Conservation (phyloP, 1,284 basidiomycete genomes). For the Heterobasidion irregulare region DNA sequence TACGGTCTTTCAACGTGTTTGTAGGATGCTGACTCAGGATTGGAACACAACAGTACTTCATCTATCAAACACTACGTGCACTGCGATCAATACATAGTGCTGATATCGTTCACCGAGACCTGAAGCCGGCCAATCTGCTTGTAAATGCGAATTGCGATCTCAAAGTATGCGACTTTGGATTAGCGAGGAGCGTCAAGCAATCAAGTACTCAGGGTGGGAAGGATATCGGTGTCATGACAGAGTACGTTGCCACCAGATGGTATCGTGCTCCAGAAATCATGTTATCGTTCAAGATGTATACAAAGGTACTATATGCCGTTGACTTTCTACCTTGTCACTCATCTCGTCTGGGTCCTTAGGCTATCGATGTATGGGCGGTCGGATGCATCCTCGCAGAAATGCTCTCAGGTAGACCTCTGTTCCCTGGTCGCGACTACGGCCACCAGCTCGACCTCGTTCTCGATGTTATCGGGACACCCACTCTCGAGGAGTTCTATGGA, state of each 20-base stretch:
- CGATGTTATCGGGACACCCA: constrained; percentile 84
- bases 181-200: constrained; percentile 63
- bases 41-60: constrained; percentile 44
- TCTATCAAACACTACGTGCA: constrained; percentile 72
- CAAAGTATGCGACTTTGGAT: constrained; percentile 81
- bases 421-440: constrained; percentile 85
- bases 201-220: constrained; percentile 53
- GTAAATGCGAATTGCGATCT: constrained; percentile 84
- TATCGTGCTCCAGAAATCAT: constrained; percentile 86
- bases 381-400: constrained; percentile 89
- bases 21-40: background rate
- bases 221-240: constrained; percentile 73
- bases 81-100: constrained; percentile 81
- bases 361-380: constrained; percentile 82
- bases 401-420: constrained; percentile 70
- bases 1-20: background rate
- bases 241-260: constrained; percentile 83
- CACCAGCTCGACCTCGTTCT: constrained; percentile 83
- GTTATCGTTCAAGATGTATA: constrained; percentile 85
- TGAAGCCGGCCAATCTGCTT: constrained; percentile 77
- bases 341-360: constrained; percentile 26
- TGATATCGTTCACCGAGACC: constrained; percentile 74
- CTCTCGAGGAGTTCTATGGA: constrained; percentile 80
- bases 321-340: background rate
- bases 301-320: constrained; percentile 32